Conservation (phyloP, 1,284 basidiomycete species). For the Mycocalia duriaeana region DNA sequence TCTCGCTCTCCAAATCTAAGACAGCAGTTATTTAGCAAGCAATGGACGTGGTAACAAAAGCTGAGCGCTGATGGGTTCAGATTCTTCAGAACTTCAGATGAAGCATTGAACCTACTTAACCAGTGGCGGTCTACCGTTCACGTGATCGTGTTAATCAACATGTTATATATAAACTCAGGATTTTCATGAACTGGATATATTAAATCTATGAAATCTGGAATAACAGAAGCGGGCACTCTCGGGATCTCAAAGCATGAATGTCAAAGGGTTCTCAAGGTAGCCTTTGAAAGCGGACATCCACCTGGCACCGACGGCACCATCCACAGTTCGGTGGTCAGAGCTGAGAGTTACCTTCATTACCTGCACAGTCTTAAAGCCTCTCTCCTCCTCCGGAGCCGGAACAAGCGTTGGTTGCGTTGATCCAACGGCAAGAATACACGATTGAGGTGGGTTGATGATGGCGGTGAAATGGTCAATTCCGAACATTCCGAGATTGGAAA, state of each 20-base stretch:
- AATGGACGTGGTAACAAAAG: too few relatives aligned
- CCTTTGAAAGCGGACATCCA: constrained; percentile 95
- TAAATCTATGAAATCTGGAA: too few relatives aligned
- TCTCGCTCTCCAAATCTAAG: too few relatives aligned
- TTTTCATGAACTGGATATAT: too few relatives aligned
- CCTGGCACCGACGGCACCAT: constrained; percentile 86
- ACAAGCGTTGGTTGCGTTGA: constrained; percentile 85
- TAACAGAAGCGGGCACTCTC: too few relatives aligned
- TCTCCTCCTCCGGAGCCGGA: constrained; percentile 83
- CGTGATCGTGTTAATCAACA: too few relatives aligned
- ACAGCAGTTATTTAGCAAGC: too few relatives aligned
- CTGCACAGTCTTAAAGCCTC: constrained; percentile 88
- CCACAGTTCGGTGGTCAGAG: constrained; percentile 92
- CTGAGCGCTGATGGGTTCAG: too few relatives aligned
- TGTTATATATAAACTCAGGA: too few relatives aligned
- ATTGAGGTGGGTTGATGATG: constrained; percentile 98
- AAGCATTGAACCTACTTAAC: too few relatives aligned
- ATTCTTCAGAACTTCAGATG: too few relatives aligned
- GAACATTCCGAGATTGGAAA: constrained; percentile 99
- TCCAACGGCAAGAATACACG: constrained; percentile 95
- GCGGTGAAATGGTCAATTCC: constrained; percentile 95
- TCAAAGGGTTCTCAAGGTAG: constrained; percentile 94
- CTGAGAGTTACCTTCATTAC: constrained; percentile 96
- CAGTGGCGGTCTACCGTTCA: too few relatives aligned
- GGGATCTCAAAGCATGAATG: constrained; percentile 76